phyloP scores from a whole-genome alignment of 2,329 filamentous ascomycete species.

The Myriangium duriaei region DNA sequence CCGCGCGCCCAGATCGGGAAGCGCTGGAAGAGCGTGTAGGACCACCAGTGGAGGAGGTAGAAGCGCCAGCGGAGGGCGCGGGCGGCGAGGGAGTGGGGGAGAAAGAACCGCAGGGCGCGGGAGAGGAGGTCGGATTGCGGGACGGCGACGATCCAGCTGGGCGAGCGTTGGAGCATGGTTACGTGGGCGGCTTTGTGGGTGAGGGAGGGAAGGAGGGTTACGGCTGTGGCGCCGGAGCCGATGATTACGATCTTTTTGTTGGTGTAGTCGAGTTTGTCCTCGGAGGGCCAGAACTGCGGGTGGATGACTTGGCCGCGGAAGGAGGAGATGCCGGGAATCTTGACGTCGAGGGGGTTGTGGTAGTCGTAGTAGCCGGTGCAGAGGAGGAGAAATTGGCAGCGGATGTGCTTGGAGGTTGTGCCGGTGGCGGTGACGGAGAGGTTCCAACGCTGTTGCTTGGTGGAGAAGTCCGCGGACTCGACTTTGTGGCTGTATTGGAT shows the following conservation, averaged over 20 bases:
- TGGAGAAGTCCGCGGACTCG: slow-evolving; percentile 30
- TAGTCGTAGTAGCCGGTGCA: slow-evolving; percentile 67
- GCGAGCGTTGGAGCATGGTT: slow-evolving; percentile 72
- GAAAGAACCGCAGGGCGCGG: slow-evolving; percentile 28
- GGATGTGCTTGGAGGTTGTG: slow-evolving; percentile 22
- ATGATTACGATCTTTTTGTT: slow-evolving; percentile 60
- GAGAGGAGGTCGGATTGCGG: slow-evolving; percentile 28
- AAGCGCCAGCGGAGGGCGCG: slow-evolving; percentile 24
- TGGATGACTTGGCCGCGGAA: slow-evolving; percentile 55
- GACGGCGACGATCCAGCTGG: slow-evolving; percentile 53
- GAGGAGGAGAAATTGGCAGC: slow-evolving; percentile 41
- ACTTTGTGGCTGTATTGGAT: slow-evolving; percentile 34
- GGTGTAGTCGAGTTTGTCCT: slow-evolving; percentile 50
- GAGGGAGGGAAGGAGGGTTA: slow-evolving; percentile 62
- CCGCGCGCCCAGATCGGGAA: slow-evolving; percentile 21
- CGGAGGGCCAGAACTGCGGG: slow-evolving; percentile 70
- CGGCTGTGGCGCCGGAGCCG: slow-evolving; percentile 65
- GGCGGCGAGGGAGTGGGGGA: slow-evolving; percentile 16
- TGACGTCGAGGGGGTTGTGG: slow-evolving; percentile 44
- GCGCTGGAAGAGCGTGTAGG: slow-evolving; percentile 21
- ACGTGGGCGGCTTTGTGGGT: slow-evolving; percentile 52
- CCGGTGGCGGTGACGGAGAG: slow-evolving; percentile 27
- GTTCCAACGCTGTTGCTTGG: slow-evolving; percentile 36
- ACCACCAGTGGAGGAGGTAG: slow-evolving; percentile 23
- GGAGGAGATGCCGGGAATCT: slow-evolving; percentile 53